These are phyloP conservation scores for Saccharomyces cerevisiae DNA, from an alignment of 805 yeast species.

Conservation along the genomic window DNA sequence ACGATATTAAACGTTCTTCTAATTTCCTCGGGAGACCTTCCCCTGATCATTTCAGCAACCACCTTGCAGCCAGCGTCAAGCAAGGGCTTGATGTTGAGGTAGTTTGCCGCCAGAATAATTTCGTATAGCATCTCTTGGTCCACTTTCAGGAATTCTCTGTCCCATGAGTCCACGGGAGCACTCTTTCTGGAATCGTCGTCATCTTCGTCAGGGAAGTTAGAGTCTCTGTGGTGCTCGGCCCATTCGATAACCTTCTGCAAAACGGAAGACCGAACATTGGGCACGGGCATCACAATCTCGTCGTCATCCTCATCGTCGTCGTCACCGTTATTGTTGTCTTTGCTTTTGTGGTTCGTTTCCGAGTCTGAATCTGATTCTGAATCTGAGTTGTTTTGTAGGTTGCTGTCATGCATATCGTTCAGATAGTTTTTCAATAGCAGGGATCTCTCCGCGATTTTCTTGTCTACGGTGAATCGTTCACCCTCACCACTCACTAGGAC, in stretches of 20 bases:
- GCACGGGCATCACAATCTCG: constrained; percentile 76
- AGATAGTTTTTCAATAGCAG: constrained; percentile 79
- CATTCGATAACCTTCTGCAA: constrained; percentile 88
- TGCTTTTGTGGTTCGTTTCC: constrained; percentile 31
- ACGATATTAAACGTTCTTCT: constrained; percentile 73
- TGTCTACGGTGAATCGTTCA: constrained; percentile 67
- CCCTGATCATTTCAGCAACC: constrained; percentile 78
- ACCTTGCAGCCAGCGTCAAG: constrained; percentile 73
- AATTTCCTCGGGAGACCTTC: constrained; percentile 72
- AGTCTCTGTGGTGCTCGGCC: constrained; percentile 90
- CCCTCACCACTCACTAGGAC: constrained; percentile 71
- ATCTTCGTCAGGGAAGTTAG: constrained; percentile 65
- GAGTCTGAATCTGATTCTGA: constrained; percentile 30
- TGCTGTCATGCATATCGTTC: constrained; percentile 53
- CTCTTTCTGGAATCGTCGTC: constrained; percentile 80
- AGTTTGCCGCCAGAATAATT: constrained; percentile 74
- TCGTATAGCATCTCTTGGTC: constrained; percentile 87
- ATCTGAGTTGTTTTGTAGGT: constrained; percentile 49
- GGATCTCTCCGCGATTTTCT: constrained; percentile 80
- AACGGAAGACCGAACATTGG: constrained; percentile 81
- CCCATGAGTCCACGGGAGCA: constrained; percentile 95
- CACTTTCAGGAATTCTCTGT: constrained; percentile 83
- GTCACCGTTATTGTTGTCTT: constrained; percentile 36
- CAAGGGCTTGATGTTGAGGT: constrained; percentile 64
- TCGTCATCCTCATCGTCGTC: constrained; percentile 53